Percentiles rank a stretch among this genome's conserved stretches.
phyloP scores from a whole-genome alignment of 176 grass and related monocot species.

The Triticum dicoccoides region DNA sequence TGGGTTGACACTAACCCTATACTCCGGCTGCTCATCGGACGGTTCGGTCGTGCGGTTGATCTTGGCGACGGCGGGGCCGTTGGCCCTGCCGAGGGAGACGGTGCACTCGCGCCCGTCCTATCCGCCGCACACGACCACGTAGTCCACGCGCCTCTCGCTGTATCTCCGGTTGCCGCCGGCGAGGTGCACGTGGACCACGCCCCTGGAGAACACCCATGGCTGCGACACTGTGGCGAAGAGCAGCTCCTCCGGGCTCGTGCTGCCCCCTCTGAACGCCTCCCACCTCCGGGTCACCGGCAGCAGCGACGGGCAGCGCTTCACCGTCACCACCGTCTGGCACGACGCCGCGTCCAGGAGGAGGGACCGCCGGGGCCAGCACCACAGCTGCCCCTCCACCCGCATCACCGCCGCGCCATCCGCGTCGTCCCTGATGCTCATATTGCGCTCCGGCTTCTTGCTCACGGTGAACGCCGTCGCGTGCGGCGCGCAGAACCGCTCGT shows the following conservation, averaged over 20 bases:
- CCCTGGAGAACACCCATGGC: constrained; percentile 17
- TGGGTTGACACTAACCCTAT: not conserved
- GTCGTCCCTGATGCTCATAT: constrained; percentile 49
- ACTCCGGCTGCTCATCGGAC: not conserved
- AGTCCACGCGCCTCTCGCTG: constrained; percentile 25
- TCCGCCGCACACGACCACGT: constrained; percentile 35
- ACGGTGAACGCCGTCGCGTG: constrained; percentile 34
- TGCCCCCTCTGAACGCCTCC: constrained; percentile 46
- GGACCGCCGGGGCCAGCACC: constrained; percentile 11
- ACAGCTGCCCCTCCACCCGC: constrained; percentile 28
- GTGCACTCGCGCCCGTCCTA: constrained; percentile 16
- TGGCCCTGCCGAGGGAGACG: constrained; percentile 3
- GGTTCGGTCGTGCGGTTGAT: not conserved
- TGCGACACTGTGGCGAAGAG: constrained; percentile 32
- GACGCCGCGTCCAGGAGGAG: constrained; percentile 31
- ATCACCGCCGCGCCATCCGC: constrained; percentile 22
- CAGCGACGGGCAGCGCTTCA: not conserved
- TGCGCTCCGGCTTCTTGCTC: constrained; percentile 13
- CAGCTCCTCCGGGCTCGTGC: constrained; percentile 15
- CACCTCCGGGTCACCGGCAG: constrained; percentile 15
- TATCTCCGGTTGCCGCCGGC: not conserved
- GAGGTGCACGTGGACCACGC: constrained; percentile 41
- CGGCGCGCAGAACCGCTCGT: constrained; percentile 38
- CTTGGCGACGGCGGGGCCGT: constrained; percentile 23
- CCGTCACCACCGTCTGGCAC: constrained; percentile 31